Evolutionary conservation across 345 rosid genomes (phyloP).

Genomic region (Carallia pectinifolia): DNA sequence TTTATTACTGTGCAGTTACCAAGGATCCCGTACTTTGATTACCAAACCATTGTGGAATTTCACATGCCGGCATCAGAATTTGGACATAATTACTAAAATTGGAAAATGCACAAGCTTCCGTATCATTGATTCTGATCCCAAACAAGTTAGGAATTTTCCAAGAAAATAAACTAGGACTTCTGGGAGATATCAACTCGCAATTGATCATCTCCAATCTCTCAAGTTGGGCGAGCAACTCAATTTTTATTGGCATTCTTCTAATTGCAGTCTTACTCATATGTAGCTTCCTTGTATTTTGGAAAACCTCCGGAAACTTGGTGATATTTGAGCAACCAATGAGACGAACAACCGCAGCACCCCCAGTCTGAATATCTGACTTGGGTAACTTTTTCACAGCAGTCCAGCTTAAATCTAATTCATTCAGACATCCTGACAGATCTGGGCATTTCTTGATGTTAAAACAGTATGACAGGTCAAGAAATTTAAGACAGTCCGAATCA

Average conservation of each 20-base stretch:
- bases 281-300: neutral
- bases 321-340: neutral
- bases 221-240: neutral
- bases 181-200: neutral
- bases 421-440: constrained; percentile 5
- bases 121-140: constrained; percentile 5
- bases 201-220: neutral
- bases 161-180: neutral
- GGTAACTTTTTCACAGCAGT: neutral
- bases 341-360: neutral
- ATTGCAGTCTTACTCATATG: neutral
- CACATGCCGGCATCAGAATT: neutral
- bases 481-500: neutral
- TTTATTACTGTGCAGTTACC: neutral
- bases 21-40: neutral
- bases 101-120: neutral
- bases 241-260: neutral
- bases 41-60: neutral
- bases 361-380: neutral
- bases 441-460: neutral
- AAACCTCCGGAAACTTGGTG: constrained; percentile 3
- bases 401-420: neutral
- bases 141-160: neutral
- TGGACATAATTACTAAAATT: neutral
- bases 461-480: neutral